Conservation (phyloP, 2,329 filamentous ascomycete genomes). For the Claviceps digitariae region DNA sequence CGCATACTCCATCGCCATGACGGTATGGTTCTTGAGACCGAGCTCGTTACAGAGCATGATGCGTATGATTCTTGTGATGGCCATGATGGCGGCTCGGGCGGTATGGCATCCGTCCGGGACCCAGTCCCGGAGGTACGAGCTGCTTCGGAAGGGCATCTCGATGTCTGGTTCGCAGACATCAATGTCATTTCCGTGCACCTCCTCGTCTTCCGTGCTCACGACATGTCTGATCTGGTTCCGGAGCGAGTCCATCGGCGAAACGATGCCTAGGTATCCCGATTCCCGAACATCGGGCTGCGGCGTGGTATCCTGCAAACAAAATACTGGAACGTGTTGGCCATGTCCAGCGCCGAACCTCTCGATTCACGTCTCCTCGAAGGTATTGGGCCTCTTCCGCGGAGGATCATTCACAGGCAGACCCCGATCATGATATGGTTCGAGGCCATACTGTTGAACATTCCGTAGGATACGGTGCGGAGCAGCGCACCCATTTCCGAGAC, state of each 20-base stretch:
- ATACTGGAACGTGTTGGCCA: slow-evolving; percentile 10
- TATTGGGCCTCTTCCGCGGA: not conserved
- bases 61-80: slow-evolving; percentile 4
- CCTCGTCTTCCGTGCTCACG: slow-evolving; percentile 1
- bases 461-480: slow-evolving; percentile 9
- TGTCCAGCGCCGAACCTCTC: slow-evolving; percentile 5
- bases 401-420: not conserved
- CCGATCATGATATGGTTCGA: slow-evolving; percentile 4
- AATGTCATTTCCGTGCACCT: not conserved
- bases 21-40: slow-evolving; percentile 3
- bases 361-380: slow-evolving; percentile 1
- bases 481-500: slow-evolving; percentile 5
- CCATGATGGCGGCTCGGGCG: not conserved
- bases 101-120: slow-evolving; percentile 5
- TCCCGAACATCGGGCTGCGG: slow-evolving; percentile 2
- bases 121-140: slow-evolving; percentile 7
- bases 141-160: not conserved
- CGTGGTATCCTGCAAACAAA: slow-evolving; percentile 6
- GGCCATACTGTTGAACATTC: slow-evolving; percentile 8
- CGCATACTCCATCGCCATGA: slow-evolving; percentile 4
- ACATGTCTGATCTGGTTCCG: slow-evolving; percentile 8
- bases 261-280: slow-evolving; percentile 6
- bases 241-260: slow-evolving; percentile 10
- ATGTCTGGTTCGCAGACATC: not conserved
- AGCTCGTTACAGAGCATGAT: slow-evolving; percentile 10